Conservation (phyloP, 176 grass and related monocot species). For the Panicum miliaceum region DNA sequence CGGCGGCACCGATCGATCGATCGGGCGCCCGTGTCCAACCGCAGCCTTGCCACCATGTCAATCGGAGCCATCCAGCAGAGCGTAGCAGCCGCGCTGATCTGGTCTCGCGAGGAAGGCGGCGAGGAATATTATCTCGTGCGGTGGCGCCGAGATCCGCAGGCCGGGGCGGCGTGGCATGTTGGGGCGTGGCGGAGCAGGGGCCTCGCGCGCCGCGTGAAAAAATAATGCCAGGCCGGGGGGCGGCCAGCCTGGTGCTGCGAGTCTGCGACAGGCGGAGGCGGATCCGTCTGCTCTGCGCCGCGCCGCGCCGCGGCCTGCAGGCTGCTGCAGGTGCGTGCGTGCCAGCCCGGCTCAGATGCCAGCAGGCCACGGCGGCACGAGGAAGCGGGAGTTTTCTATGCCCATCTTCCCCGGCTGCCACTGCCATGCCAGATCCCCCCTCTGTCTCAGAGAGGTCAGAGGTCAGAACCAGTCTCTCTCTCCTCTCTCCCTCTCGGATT, state of each 20-base stretch:
- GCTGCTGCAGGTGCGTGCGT: background rate
- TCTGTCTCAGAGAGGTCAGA: too few species aligned
- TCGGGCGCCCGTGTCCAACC: too few species aligned
- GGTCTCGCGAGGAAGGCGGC: background rate
- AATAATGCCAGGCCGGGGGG: conserved; percentile 22
- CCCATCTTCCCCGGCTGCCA: background rate
- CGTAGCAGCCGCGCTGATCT: background rate
- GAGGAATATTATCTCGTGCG: conserved; percentile 29
- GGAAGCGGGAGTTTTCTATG: conserved; percentile 7
- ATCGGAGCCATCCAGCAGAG: too few species aligned
- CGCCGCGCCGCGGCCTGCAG: background rate
- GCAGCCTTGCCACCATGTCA: too few species aligned
- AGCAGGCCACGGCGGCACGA: conserved; percentile 25
- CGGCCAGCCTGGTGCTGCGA: conserved; percentile 41
- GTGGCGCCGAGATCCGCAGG: background rate
- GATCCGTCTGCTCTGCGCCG: background rate
- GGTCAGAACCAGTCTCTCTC: background rate
- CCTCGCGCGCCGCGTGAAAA: conserved; percentile 22
- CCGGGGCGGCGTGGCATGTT: conserved; percentile 7
- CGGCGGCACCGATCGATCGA: background rate
- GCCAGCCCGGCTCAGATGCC: conserved; percentile 26
- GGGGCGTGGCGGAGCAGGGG: conserved; percentile 34
- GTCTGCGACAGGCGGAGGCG: background rate
- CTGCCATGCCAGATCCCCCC: conserved; percentile 5
- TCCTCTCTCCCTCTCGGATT: background rate